Base-by-base conservation (phyloP, 2,329 filamentous ascomycete genomes). In the Pseudogymnoascus sp. region DNA sequence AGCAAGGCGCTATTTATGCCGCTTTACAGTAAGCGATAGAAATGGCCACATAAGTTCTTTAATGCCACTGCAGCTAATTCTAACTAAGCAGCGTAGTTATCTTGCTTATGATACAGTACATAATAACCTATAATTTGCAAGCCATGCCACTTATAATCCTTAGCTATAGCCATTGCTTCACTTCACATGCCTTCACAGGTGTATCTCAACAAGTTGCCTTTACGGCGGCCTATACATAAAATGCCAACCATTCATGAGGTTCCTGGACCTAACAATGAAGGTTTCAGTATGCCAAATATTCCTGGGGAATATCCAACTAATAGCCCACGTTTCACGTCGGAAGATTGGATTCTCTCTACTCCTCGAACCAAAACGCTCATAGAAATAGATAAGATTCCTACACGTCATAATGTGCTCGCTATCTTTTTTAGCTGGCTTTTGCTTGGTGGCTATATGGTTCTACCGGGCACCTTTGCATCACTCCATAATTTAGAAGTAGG, bases 391-490 rank as follows among this genome's bases (percentile, higher is more conserved):
- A 38, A 38, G 37, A 38, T 38, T 38, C 37, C 37, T 38, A 38
- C 37, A 9, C 37, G 37, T 38, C 37, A 38, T 15, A 71, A 68
- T 47, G 68, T 71, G 36, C 63, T 69, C 35, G 66, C 67, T 3
- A 53, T 64, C n/a, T 67, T 69, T 59, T 69, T 68, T 43, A 70
- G 66, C 22, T 61, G 62, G 59, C 64, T 70, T 35, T 64, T 70
- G 3, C 63, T 71, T 12, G 69, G 68, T 1, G 69, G 69, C 33
- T 70, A 69, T 61, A 58, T 71, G 1, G 65, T 70, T 41, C 67
- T 70, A 62, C 70, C 70, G 0, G 67, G 67, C 2, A 69, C 69
- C 11, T 71, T 69, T 64, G 68, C 68, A 61, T 65, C 58, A 14
- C 50, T 59, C 58, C 61, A 58, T 58, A 9, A 60, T 22, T 2